These are phyloP conservation scores for Alternaria conjuncta DNA, from an alignment of 2,329 filamentous ascomycete genomes.

Conservation along the genomic window DNA sequence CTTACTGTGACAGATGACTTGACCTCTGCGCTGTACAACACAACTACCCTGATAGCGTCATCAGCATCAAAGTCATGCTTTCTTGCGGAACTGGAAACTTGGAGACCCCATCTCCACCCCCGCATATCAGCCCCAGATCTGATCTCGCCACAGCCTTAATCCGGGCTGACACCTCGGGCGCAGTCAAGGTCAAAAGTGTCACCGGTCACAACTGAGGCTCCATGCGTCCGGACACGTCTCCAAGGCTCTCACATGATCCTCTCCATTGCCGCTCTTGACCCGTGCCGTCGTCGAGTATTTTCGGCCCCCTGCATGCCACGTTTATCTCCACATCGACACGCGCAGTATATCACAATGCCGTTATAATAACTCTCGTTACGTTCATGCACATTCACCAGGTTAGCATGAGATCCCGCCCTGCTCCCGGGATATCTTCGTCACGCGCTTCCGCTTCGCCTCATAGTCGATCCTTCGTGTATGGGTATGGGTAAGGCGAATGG, in stretches of 20 bases:
- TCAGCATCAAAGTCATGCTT: background rate
- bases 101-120: background rate
- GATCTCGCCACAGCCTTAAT: background rate
- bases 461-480: background rate
- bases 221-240: background rate
- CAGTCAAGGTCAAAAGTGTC: background rate
- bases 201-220: background rate
- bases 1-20: background rate
- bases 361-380: background rate
- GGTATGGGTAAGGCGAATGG: background rate
- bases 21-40: background rate
- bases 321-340: background rate
- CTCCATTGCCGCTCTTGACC: background rate
- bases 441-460: background rate
- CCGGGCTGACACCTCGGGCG: background rate
- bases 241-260: background rate
- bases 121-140: constrained; percentile 5
- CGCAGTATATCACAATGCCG: background rate
- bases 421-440: background rate
- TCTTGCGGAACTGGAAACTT: background rate
- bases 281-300: background rate
- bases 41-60: background rate
- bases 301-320: background rate
- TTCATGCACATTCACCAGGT: background rate
- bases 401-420: background rate